phyloP scores from a whole-genome alignment of 345 rosid species.

The Mallotus nudiflorus region DNA sequence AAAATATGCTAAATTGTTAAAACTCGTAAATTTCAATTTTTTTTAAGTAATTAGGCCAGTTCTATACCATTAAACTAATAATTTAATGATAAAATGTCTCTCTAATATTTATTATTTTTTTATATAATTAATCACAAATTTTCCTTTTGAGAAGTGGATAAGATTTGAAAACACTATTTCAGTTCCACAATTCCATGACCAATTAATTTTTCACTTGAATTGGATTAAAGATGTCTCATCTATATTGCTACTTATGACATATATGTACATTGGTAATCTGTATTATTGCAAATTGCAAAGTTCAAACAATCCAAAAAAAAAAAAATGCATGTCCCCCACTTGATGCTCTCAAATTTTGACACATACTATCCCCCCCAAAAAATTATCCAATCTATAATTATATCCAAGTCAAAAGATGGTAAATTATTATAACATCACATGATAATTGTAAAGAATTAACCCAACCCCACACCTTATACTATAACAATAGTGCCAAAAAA shows the following conservation, averaged over 20 bases:
- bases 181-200: not conserved
- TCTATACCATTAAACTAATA: no score
- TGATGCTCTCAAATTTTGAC: not conserved
- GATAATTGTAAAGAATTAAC: not conserved
- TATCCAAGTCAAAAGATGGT: no score
- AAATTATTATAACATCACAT: not conserved
- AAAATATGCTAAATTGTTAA: no score
- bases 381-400: not conserved
- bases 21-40: no score
- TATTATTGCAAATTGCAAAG: not conserved
- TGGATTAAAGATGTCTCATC: no score
- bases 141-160: not conserved
- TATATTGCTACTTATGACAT: not conserved
- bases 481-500: not conserved
- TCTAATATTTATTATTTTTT: no score
- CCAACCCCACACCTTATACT: not conserved
- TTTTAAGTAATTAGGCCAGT: no score
- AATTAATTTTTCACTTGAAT: not conserved
- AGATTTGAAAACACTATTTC: not conserved
- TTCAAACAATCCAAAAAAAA: not conserved
- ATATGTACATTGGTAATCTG: not conserved
- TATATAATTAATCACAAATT: no score
- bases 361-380: not conserved
- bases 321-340: not conserved
- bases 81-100: no score